Percentiles rank a stretch among this genome's conserved stretches.
phyloP scores from a whole-genome alignment of 495 filamentous ascomycete genomes.

The Penicillium diatomitis region DNA sequence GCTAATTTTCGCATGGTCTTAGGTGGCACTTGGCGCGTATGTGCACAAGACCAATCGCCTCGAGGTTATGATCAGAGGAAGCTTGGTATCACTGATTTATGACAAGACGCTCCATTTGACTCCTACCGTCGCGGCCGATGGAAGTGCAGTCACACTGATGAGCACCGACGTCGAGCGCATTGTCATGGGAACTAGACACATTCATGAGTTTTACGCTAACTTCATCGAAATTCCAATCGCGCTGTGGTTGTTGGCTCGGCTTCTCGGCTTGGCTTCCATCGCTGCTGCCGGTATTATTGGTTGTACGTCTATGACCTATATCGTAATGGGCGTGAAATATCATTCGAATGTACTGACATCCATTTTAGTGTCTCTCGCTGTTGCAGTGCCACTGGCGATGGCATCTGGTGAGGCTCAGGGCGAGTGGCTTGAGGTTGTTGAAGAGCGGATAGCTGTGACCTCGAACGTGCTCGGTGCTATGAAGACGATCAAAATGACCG shows the following conservation, averaged over 20 bases:
- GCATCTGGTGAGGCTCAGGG: slow-evolving; percentile 11
- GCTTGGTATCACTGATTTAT: slow-evolving; percentile 44
- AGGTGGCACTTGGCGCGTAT: slow-evolving; percentile 35
- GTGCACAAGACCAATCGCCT: slow-evolving; percentile 40
- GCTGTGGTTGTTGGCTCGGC: slow-evolving; percentile 40
- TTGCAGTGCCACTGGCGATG: slow-evolving; percentile 12
- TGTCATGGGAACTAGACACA: slow-evolving; percentile 17
- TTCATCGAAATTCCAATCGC: slow-evolving; percentile 45
- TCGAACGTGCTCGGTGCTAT: slow-evolving; percentile 38
- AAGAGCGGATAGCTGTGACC: slow-evolving; percentile 40
- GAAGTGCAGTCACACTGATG: slow-evolving; percentile 27
- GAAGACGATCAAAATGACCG: slow-evolving; percentile 49
- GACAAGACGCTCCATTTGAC: slow-evolving; percentile 20
- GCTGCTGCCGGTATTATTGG: slow-evolving; percentile 40
- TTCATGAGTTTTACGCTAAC: slow-evolving; percentile 44
- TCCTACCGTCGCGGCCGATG: too few relatives aligned
- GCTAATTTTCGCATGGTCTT: not conserved
- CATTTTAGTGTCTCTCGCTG: slow-evolving; percentile 13
- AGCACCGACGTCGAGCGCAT: slow-evolving; percentile 48
- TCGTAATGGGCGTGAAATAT: not conserved
- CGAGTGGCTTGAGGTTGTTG: slow-evolving; percentile 28
- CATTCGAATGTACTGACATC: not conserved
- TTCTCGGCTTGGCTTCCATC: slow-evolving; percentile 34
- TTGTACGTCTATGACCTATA: slow-evolving; percentile 18
- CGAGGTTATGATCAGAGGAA: slow-evolving; percentile 45